These are phyloP conservation scores for Chloris gayana DNA, from an alignment of 176 grass and related monocot genomes.

Conservation along the genomic window DNA sequence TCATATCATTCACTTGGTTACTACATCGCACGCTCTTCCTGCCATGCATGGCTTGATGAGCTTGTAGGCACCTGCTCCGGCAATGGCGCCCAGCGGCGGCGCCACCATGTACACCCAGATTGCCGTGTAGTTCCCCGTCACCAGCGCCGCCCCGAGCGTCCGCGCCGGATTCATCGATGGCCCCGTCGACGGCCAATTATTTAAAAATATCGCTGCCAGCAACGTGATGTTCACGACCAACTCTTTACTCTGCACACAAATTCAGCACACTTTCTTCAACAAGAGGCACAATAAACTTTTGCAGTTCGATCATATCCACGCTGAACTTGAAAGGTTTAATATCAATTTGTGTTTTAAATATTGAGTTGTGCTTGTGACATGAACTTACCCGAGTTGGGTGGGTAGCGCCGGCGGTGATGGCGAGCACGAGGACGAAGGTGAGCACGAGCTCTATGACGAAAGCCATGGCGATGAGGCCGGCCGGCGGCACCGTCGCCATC, in stretches of 20 bases:
- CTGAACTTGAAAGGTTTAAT: not conserved
- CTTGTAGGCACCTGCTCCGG: slow-evolving; percentile 39
- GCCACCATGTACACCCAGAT: slow-evolving; percentile 56
- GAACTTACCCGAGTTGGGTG: slow-evolving; percentile 47
- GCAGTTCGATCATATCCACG: not conserved
- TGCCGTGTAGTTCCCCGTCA: slow-evolving; percentile 38
- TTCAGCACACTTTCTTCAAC: too few species aligned
- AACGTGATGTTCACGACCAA: slow-evolving; percentile 27
- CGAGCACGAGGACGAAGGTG: slow-evolving; percentile 63
- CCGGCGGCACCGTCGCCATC: slow-evolving; percentile 54
- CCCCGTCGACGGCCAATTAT: slow-evolving; percentile 44
- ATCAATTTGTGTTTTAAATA: not conserved
- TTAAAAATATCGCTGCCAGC: slow-evolving; percentile 49
- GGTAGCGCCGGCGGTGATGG: slow-evolving; percentile 58
- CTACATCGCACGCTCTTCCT: not conserved
- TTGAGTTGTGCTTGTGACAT: too few species aligned
- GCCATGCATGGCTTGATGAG: slow-evolving; percentile 45
- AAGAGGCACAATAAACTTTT: not conserved
- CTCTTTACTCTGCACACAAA: slow-evolving; percentile 35
- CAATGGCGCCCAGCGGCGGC: slow-evolving; percentile 38
- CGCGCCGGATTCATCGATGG: slow-evolving; percentile 56
- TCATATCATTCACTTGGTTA: not conserved
- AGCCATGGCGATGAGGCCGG: too few species aligned
- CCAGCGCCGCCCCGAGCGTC: slow-evolving; percentile 45
- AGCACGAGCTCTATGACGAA: slow-evolving; percentile 35